These are phyloP conservation scores for Lathyrus tuberosus DNA, from an alignment of 306 rosid genomes.

Conservation along the genomic window DNA sequence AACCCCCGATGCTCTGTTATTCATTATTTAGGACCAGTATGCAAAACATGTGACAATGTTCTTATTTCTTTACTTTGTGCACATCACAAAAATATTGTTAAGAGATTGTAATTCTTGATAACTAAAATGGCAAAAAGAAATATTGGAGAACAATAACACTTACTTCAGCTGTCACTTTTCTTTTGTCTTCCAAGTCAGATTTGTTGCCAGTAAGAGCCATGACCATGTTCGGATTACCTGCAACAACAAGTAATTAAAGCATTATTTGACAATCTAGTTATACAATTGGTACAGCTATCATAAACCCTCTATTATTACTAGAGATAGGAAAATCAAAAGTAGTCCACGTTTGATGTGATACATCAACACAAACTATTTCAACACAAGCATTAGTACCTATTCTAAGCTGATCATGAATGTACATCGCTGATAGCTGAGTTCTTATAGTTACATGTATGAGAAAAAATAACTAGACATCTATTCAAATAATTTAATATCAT, in stretches of 20 bases:
- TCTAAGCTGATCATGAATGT: slow-evolving; percentile 14
- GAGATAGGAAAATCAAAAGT: slow-evolving; percentile 17
- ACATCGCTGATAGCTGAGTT: slow-evolving; percentile 5
- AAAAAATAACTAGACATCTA: slow-evolving; percentile 5
- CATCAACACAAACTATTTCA: slow-evolving; percentile 5
- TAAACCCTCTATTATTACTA: slow-evolving; percentile 15
- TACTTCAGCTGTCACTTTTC: slow-evolving; percentile 62
- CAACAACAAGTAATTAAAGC: slow-evolving; percentile 32
- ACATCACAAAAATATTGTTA: slow-evolving; percentile 3
- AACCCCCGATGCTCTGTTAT: neutral
- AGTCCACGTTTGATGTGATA: slow-evolving; percentile 18
- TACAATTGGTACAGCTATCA: slow-evolving; percentile 17
- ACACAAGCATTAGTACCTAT: slow-evolving; percentile 3
- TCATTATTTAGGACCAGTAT: slow-evolving; percentile 17
- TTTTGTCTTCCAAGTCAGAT: slow-evolving; percentile 65
- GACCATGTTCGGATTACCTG: slow-evolving; percentile 69
- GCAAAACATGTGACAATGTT: neutral
- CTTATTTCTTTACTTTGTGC: neutral
- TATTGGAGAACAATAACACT: slow-evolving; percentile 31
- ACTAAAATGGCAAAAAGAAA: slow-evolving; percentile 22
- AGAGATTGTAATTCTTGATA: slow-evolving; percentile 10
- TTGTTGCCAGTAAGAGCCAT: slow-evolving; percentile 68
- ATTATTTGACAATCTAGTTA: slow-evolving; percentile 32
- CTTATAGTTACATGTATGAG: slow-evolving; percentile 1
- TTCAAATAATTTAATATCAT: slow-evolving; percentile 30